phyloP scores from a whole-genome alignment of 768 basidiomycete species.

The Fomitopsis serialis region DNA sequence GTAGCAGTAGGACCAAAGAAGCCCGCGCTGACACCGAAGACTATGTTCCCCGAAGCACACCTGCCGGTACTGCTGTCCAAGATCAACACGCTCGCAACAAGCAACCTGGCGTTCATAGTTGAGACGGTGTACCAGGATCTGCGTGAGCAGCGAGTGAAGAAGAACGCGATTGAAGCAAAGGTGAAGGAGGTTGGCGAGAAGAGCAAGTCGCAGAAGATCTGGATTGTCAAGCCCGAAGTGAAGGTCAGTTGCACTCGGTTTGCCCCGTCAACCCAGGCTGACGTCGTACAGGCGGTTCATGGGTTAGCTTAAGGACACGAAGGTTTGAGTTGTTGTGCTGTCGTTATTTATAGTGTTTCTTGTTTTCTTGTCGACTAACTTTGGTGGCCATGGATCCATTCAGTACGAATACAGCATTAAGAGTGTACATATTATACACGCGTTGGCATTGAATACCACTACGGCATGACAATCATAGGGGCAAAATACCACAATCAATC shows the following conservation, averaged over 20 bases:
- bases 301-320: slow-evolving; percentile 1
- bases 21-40: slow-evolving; percentile 35
- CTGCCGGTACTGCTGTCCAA: slow-evolving; percentile 56
- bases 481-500: too few species aligned
- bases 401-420: too few species aligned
- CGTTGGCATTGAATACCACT: too few species aligned
- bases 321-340: too few species aligned
- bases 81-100: slow-evolving; percentile 54
- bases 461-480: too few species aligned
- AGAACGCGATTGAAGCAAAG: slow-evolving; percentile 80
- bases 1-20: slow-evolving; percentile 22
- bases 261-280: background rate
- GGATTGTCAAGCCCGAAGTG: slow-evolving; percentile 54
- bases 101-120: slow-evolving; percentile 60
- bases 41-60: slow-evolving; percentile 63
- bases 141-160: slow-evolving; percentile 67
- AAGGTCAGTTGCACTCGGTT: slow-evolving; percentile 11
- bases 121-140: slow-evolving; percentile 72
- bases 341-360: too few species aligned
- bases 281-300: slow-evolving; percentile 6
- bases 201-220: slow-evolving; percentile 65
- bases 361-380: too few species aligned
- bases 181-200: slow-evolving; percentile 73
- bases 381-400: too few species aligned
- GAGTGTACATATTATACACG: too few species aligned